phyloP scores from a whole-genome alignment of 768 basidiomycete species.

The Chalciporus chontae region DNA sequence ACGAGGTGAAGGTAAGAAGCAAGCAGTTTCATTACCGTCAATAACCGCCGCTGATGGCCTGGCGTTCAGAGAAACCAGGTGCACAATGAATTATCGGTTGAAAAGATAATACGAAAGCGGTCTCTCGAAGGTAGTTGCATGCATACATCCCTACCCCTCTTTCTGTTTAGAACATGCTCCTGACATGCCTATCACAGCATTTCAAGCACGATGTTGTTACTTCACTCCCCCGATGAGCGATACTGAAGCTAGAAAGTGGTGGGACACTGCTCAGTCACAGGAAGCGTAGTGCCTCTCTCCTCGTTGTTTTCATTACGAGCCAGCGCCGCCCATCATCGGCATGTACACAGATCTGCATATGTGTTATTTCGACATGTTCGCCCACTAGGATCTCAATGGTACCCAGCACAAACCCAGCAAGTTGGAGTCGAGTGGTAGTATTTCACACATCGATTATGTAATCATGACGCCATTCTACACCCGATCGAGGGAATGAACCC shows the following conservation, averaged over 20 bases:
- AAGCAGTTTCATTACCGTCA: conserved; percentile 27
- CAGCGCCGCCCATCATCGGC: conserved; percentile 11
- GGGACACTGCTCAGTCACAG: conserved; percentile 42
- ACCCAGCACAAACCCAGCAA: background rate
- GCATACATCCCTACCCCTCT: conserved; percentile 17
- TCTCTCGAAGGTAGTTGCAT: conserved; percentile 60
- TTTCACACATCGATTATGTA: conserved; percentile 21
- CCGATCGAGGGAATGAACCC: conserved; percentile 1
- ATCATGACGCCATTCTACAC: conserved; percentile 23
- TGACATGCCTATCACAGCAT: conserved; percentile 47
- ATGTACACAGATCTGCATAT: conserved; percentile 14
- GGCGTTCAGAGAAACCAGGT: conserved; percentile 62
- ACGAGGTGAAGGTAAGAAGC: conserved; percentile 65
- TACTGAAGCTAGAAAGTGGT: conserved; percentile 52
- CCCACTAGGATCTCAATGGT: conserved; percentile 1
- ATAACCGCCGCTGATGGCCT: conserved; percentile 27
- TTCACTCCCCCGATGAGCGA: conserved; percentile 66
- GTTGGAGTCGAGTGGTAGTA: background rate
- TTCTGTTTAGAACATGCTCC: conserved; percentile 1
- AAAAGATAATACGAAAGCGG: conserved; percentile 66
- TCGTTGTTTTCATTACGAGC: conserved; percentile 28
- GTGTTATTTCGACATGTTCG: conserved; percentile 5
- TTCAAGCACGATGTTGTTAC: conserved; percentile 74
- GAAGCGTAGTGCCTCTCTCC: conserved; percentile 32
- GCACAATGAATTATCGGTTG: conserved; percentile 69